Evolutionary conservation across 2,329 filamentous ascomycete species (phyloP).

Genomic region (Apiospora saccharicola): DNA sequence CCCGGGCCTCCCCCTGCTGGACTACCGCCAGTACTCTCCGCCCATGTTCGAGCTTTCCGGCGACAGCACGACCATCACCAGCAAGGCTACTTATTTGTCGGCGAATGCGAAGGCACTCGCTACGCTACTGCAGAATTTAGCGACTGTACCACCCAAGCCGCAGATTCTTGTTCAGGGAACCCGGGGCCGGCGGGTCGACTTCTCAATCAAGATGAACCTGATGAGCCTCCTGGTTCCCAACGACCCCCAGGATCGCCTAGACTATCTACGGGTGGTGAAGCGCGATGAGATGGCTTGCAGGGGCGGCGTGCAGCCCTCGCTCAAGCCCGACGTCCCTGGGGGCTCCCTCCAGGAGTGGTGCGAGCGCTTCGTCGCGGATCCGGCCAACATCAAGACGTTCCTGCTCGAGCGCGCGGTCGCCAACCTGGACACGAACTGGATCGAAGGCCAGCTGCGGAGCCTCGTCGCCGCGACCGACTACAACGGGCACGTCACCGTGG

Average conservation of each 20-base stretch:
- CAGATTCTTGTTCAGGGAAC: slow-evolving; percentile 58
- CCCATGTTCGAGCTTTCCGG: slow-evolving; percentile 58
- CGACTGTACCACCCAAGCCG: slow-evolving; percentile 62
- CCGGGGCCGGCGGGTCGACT: slow-evolving; percentile 55
- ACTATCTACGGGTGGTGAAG: slow-evolving; percentile 61
- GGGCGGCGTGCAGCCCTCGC: slow-evolving; percentile 51
- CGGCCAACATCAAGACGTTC: slow-evolving; percentile 55
- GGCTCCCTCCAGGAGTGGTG: slow-evolving; percentile 59
- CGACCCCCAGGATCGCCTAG: slow-evolving; percentile 52
- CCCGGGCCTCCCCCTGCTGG: slow-evolving; percentile 55
- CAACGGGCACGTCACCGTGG: slow-evolving; percentile 56
- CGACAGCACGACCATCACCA: slow-evolving; percentile 56
- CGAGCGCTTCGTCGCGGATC: slow-evolving; percentile 54
- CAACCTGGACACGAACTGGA: slow-evolving; percentile 62
- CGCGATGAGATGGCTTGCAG: slow-evolving; percentile 55
- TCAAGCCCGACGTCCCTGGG: slow-evolving; percentile 52
- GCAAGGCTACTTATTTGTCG: slow-evolving; percentile 57
- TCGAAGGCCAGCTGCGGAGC: slow-evolving; percentile 61
- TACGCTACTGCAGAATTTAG: slow-evolving; percentile 55
- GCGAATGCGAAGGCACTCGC: slow-evolving; percentile 53
- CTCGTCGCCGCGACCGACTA: slow-evolving; percentile 59
- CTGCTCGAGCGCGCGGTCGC: slow-evolving; percentile 59
- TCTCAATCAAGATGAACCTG: slow-evolving; percentile 61
- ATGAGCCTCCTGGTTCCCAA: slow-evolving; percentile 61
- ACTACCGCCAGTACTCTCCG: slow-evolving; percentile 61